Evolutionary conservation across 1,139 yeast species (phyloP).

Genomic region (Pichia sp.): DNA sequence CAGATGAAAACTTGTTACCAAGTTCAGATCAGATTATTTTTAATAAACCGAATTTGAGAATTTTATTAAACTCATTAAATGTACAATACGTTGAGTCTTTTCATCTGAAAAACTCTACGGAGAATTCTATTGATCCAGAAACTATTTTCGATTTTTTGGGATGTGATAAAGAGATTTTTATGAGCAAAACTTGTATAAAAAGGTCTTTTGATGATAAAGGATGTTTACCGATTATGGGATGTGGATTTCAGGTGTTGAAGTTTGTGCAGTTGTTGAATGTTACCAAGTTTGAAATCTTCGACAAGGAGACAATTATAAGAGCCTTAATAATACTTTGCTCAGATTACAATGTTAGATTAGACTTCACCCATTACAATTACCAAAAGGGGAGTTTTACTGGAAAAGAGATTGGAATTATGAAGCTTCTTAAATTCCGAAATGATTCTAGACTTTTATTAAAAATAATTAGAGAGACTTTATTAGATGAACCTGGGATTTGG

Average conservation of each 20-base stretch:
- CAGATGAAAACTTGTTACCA: no score
- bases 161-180: slow-evolving; percentile 4
- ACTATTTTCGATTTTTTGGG: slow-evolving; percentile 5
- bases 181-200: background rate
- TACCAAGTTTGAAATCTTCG: background rate
- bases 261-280: slow-evolving; percentile 9
- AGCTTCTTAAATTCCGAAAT: slow-evolving; percentile 6
- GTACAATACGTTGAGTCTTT: slow-evolving; percentile 8
- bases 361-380: slow-evolving; percentile 5
- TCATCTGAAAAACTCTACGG: background rate
- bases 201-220: slow-evolving; percentile 16
- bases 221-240: slow-evolving; percentile 14
- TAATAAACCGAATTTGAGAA: background rate
- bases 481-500: slow-evolving; percentile 6
- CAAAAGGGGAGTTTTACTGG: slow-evolving; percentile 3
- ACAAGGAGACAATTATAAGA: slow-evolving; percentile 1
- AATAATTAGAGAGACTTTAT: slow-evolving; percentile 1
- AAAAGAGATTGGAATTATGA: slow-evolving; percentile 9
- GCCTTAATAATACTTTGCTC: slow-evolving; percentile 6
- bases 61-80: slow-evolving; percentile 1
- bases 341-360: slow-evolving; percentile 10
- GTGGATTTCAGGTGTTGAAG: slow-evolving; percentile 19
- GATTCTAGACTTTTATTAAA: background rate
- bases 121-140: no score
- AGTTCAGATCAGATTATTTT: background rate